Conservation (phyloP, 1,284 basidiomycete genomes). For the Lignosus rhinocerotis region DNA sequence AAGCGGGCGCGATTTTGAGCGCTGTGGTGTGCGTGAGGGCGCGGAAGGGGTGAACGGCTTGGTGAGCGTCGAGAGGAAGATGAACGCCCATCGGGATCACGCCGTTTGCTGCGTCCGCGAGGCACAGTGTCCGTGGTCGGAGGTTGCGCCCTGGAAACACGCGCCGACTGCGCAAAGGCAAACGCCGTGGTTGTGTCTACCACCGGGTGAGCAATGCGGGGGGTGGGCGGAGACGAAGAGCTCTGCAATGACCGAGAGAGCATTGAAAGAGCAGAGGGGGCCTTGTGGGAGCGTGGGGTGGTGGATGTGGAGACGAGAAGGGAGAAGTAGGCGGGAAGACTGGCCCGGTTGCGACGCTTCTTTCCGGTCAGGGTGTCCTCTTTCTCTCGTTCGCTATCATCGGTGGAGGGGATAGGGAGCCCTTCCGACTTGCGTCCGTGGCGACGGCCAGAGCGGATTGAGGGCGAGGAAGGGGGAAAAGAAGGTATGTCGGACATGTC, state of each 20-base stretch:
- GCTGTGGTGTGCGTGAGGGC: slow-evolving; percentile 19
- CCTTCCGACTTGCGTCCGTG: slow-evolving; percentile 22
- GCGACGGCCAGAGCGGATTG: slow-evolving; percentile 20
- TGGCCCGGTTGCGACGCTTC: slow-evolving; percentile 65
- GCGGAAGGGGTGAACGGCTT: slow-evolving; percentile 30
- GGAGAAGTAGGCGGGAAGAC: slow-evolving; percentile 76
- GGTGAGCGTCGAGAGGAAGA: slow-evolving; percentile 30
- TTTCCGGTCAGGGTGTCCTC: slow-evolving; percentile 44
- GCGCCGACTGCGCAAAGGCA: slow-evolving; percentile 23
- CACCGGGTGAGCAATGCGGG: slow-evolving; percentile 33
- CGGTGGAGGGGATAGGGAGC: slow-evolving; percentile 16
- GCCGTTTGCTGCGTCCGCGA: slow-evolving; percentile 31
- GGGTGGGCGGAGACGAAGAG: slow-evolving; percentile 35
- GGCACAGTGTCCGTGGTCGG: slow-evolving; percentile 22
- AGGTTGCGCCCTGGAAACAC: slow-evolving; percentile 19
- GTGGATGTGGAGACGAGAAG: slow-evolving; percentile 54
- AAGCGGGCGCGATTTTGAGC: slow-evolving; percentile 30
- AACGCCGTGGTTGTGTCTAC: slow-evolving; percentile 32
- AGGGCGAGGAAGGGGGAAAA: slow-evolving; percentile 31
- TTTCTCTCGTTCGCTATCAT: slow-evolving; percentile 33
- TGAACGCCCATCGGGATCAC: slow-evolving; percentile 32
- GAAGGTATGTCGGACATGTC: slow-evolving; percentile 43
- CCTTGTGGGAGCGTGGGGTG: slow-evolving; percentile 29
- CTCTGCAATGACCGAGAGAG: slow-evolving; percentile 38
- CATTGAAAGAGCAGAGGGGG: slow-evolving; percentile 46